Evolutionary conservation across 257 asterid species (phyloP).

Genomic region (Galeopsis tetrahit): DNA sequence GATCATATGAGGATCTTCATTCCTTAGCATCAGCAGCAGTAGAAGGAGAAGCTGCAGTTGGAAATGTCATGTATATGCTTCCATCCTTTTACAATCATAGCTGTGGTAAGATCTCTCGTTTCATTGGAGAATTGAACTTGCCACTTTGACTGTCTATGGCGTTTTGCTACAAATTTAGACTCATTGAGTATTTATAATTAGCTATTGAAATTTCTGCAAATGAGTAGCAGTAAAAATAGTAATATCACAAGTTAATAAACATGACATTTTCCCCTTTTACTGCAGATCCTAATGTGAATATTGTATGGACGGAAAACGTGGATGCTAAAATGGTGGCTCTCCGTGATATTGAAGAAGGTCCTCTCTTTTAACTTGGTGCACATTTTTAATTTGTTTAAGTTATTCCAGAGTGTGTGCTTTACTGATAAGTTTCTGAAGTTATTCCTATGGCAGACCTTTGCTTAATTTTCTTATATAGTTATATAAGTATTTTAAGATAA

Average conservation of each 20-base stretch:
- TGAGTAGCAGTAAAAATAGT: conserved; percentile 11
- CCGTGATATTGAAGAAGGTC: conserved; percentile 78
- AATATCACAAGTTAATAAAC: conserved; percentile 2
- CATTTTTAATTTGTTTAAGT: neutral
- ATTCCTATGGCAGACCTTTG: neutral
- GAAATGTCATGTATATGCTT: conserved; percentile 82
- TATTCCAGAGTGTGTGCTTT: neutral
- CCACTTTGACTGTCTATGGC: neutral
- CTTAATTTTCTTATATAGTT: neutral
- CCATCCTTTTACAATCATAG: conserved; percentile 89
- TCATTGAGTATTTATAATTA: neutral
- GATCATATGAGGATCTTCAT: conserved; percentile 74
- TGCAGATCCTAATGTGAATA: conserved; percentile 86
- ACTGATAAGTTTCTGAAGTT: neutral
- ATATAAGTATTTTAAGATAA: neutral
- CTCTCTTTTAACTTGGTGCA: conserved; percentile 24
- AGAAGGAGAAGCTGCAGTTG: conserved; percentile 82
- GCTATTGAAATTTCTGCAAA: conserved; percentile 4
- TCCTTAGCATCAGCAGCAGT: conserved; percentile 80
- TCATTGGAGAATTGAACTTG: neutral
- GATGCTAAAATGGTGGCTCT: conserved; percentile 70
- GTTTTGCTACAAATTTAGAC: conserved; percentile 8
- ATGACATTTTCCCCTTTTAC: conserved; percentile 17
- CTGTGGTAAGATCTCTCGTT: conserved; percentile 63
- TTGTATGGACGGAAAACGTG: conserved; percentile 68